Base-by-base conservation (phyloP, 129 eudicot genomes). In the Pulicaria dysenterica region DNA sequence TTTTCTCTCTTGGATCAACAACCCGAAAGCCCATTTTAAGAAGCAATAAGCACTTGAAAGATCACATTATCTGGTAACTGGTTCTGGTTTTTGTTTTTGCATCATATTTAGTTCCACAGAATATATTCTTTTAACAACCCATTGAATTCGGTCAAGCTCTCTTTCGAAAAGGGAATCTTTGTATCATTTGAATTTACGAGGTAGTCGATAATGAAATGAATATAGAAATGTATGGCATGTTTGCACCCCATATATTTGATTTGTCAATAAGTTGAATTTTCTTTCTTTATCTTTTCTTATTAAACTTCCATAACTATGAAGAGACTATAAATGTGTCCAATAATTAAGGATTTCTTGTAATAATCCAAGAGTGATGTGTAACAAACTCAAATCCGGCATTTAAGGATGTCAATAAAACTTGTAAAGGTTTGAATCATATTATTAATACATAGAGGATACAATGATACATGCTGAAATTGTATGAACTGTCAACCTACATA, bases 71-170 rank as follows among this genome's bases (percentile, higher is more conserved):
- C n/a, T 15, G 70, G 61, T 73, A 73, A 16, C 48, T 64, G 17
- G n/a, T 74, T 63, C n/a, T n/a, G n/a, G n/a, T 74, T 63, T 55
- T 40, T 41, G 17, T 45, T 64, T 64, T 44, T 64, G 79, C 72
- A 54, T 38, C 57, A 9, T 42, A 58, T 5, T 57, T 58, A 19
- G 39, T 24, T 70, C 56, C 6, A 53, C 74, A 42, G 0, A 15
- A 55, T 17, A 44, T 44, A 43, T 16, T 49, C 19, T 62, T 51
- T 74, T 15, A 60, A n/a, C 42, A 50, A 8, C 39, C 8, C 49
- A 7, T n/a, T n/a, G 24, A 47, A 53, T 48, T 17, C 58, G 67
- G 77, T 48, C 39, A 36, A 24, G 6, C 42, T 0, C 36, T 34
- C n/a, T 70, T 41, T 36, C 50, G 15, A 13, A 31, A 10, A 17